Conservation (phyloP, 2,329 filamentous ascomycete genomes). For the Thyridium curvatum region DNA sequence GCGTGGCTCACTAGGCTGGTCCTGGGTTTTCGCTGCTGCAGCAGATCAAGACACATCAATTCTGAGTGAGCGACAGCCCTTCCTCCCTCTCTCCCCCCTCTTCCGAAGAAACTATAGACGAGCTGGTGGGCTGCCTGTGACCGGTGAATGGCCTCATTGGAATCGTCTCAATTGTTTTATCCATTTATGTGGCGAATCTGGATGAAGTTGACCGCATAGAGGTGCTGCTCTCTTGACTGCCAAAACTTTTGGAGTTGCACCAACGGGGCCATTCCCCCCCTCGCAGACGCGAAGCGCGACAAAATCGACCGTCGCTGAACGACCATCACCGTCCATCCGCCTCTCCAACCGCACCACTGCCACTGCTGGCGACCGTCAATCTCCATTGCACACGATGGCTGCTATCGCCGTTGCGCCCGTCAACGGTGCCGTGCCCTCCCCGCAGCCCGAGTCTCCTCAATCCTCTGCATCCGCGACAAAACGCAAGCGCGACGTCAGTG, state of each 20-base stretch:
- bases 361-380: constrained; percentile 7
- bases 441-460: constrained; percentile 18
- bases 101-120: not conserved
- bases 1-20: constrained; percentile 10
- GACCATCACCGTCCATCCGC: constrained; percentile 3
- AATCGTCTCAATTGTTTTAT: constrained; percentile 2
- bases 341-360: constrained; percentile 8
- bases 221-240: constrained; percentile 4
- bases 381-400: constrained; percentile 18
- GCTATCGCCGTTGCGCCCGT: constrained; percentile 18
- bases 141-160: too few relatives aligned
- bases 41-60: constrained; percentile 6
- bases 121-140: too few relatives aligned
- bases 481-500: constrained; percentile 51
- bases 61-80: constrained; percentile 7
- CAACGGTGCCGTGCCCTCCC: constrained; percentile 20
- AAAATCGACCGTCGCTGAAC: constrained; percentile 9
- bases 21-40: constrained; percentile 14
- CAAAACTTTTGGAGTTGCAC: constrained; percentile 13
- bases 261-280: constrained; percentile 1
- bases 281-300: constrained; percentile 19
- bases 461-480: constrained; percentile 31
- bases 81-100: not conserved
- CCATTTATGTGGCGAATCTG: constrained; percentile 12
- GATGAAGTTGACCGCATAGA: constrained; percentile 10